Conservation (phyloP, 164 flowering plant species). For the Pachysandra terminalis region DNA sequence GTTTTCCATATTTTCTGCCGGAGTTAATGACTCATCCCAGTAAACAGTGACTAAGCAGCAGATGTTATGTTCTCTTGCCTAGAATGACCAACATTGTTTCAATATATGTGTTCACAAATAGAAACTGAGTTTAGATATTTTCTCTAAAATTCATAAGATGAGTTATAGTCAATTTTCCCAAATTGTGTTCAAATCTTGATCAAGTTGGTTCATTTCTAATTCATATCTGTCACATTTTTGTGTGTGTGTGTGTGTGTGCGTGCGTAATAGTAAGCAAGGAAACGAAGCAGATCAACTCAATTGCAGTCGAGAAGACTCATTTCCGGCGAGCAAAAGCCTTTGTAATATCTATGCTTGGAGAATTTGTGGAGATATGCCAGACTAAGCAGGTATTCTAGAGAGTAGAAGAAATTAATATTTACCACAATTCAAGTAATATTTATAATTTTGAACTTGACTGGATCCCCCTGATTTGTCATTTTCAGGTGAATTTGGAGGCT, state of each 20-base stretch:
- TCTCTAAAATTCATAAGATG: too few species aligned
- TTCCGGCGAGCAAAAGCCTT: constrained; percentile 68
- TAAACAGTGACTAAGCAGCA: too few species aligned
- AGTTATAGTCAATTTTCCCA: too few species aligned
- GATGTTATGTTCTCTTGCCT: too few species aligned
- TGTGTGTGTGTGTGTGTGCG: too few species aligned
- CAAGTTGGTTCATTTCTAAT: too few species aligned
- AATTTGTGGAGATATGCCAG: constrained; percentile 51
- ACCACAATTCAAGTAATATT: background rate
- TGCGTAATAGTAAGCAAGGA: constrained; percentile 37
- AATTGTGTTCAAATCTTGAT: too few species aligned
- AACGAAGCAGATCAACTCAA: constrained; percentile 26
- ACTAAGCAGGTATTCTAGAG: constrained; percentile 45
- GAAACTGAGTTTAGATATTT: too few species aligned
- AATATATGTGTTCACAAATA: too few species aligned
- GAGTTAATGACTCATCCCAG: too few species aligned
- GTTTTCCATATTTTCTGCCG: too few species aligned
- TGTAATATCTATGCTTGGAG: constrained; percentile 70
- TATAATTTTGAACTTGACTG: background rate
- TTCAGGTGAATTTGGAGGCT: constrained; percentile 76
- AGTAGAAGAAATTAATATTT: background rate
- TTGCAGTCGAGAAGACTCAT: constrained; percentile 22
- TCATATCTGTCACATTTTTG: background rate
- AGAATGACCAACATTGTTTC: too few species aligned
- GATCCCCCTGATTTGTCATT: background rate